Base-by-base conservation (phyloP, 345 rosid species). In the Passiflora organensis region DNA sequence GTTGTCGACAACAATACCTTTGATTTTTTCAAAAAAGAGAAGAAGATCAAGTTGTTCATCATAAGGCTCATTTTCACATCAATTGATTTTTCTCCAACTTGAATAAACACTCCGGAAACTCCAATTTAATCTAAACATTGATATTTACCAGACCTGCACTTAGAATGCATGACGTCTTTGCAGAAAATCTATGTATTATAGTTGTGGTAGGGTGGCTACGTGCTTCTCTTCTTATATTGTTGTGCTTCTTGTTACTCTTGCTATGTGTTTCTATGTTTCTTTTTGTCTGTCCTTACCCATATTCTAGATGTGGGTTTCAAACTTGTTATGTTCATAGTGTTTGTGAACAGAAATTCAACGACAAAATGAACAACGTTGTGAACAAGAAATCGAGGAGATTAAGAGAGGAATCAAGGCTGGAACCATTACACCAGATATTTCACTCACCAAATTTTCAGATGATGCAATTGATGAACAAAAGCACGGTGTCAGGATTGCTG, bases 391-490 rank as follows among this genome's bases (percentile, higher is more conserved):
- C 44, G 99, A 93, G 18, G 89, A 86, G 41, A 75, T 83, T 66
- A 81, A 80, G 77, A 77, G 62, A 14, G 84, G 86, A 18, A 53
- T 77, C 28, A 80, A 75, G 68, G 69, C 84, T 48, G 89, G 86
- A 41, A 84, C 63, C 67, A 67, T 73, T 51, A 64, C 81, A 32
- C 73, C 88, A 6, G 74, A 70, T 64, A 61, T 79, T 32, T 75
- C 90, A 46, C 74, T 68, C 47, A 20, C 74, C 44, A 80, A 76
- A 64, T 93, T 93, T 80, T 89, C 99, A 0, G 95, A 89, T 23
- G 97, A 86, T 25, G 85, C 82, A 46, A 76, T 93, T 50, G 99
- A 93, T 41, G 96, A 93, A 69, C 99, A 93, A 74, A 86, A 83
- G 71, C 99, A 93, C 79, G 76, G 91, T 59, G 65, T 89, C 64